Evolutionary conservation across 1,139 yeast genomes (phyloP).

Genomic region (Pichia sp.): DNA sequence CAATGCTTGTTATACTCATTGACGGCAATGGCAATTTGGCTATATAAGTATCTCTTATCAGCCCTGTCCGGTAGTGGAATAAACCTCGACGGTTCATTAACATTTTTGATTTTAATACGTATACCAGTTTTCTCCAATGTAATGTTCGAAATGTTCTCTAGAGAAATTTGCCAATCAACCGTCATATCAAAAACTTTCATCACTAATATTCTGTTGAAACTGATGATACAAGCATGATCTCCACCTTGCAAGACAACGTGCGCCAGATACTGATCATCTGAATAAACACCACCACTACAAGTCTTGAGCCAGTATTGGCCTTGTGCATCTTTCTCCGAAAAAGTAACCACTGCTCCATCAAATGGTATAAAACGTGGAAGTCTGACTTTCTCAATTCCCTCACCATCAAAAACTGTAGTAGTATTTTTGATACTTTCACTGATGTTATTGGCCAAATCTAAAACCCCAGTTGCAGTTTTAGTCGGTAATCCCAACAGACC

Average conservation of each 20-base stretch:
- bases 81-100: conserved; percentile 40
- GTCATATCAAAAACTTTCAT: conserved; percentile 60
- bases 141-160: conserved; percentile 60
- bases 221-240: conserved; percentile 71
- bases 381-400: conserved; percentile 73
- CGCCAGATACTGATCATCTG: conserved; percentile 73
- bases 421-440: conserved; percentile 93
- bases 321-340: conserved; percentile 78
- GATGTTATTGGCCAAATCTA: conserved; percentile 88
- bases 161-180: conserved; percentile 62
- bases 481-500: conserved; percentile 96
- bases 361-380: conserved; percentile 71
- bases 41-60: conserved; percentile 64
- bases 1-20: conserved; percentile 62
- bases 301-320: conserved; percentile 92
- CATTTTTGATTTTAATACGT: conserved; percentile 51
- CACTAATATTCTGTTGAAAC: conserved; percentile 66
- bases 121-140: conserved; percentile 80
- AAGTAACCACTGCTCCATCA: conserved; percentile 70
- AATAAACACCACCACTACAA: conserved; percentile 73
- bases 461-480: conserved; percentile 90
- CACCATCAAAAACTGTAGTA: conserved; percentile 84
- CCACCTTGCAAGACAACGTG: conserved; percentile 80
- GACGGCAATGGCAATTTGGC: conserved; percentile 75
- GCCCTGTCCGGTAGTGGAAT: conserved; percentile 72